Evolutionary conservation across 2,329 filamentous ascomycete genomes (phyloP).

Genomic region (Apiospora koreana): DNA sequence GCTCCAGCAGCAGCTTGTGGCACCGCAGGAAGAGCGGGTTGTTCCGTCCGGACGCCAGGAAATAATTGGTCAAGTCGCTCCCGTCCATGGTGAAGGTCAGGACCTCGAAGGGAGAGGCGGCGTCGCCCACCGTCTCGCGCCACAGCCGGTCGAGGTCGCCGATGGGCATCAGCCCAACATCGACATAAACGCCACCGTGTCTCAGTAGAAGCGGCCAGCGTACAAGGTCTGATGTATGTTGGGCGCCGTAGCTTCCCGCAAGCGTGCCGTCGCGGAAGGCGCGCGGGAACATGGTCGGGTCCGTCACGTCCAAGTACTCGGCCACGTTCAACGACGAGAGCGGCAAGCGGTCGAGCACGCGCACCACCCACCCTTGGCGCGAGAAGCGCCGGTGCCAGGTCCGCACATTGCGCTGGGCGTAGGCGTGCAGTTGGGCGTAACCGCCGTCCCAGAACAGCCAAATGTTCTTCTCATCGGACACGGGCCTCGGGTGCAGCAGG

Average conservation of each 20-base stretch:
- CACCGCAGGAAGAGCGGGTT: slow-evolving; percentile 49
- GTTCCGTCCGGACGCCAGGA: slow-evolving; percentile 37
- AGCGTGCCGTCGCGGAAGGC: slow-evolving; percentile 52
- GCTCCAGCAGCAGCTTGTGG: slow-evolving; percentile 49
- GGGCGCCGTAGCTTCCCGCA: slow-evolving; percentile 48
- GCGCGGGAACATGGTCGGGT: slow-evolving; percentile 45
- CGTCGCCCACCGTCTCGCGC: slow-evolving; percentile 48
- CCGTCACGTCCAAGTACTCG: slow-evolving; percentile 48
- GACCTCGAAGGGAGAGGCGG: slow-evolving; percentile 47
- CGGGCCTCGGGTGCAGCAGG: slow-evolving; percentile 39
- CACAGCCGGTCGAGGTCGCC: slow-evolving; percentile 57
- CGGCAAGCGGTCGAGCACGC: slow-evolving; percentile 48
- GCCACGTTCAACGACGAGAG: slow-evolving; percentile 48
- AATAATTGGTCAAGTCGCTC: slow-evolving; percentile 48
- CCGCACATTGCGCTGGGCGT: slow-evolving; percentile 53
- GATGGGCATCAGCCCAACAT: slow-evolving; percentile 58
- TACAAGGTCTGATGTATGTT: slow-evolving; percentile 60
- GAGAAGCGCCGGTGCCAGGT: slow-evolving; percentile 55
- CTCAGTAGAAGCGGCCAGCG: slow-evolving; percentile 56
- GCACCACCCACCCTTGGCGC: slow-evolving; percentile 52
- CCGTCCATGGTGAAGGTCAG: slow-evolving; percentile 46
- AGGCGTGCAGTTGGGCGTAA: slow-evolving; percentile 48
- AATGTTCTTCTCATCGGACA: slow-evolving; percentile 50
- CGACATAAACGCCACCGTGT: slow-evolving; percentile 60
- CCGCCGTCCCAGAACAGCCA: slow-evolving; percentile 62